Evolutionary conservation across 2,329 filamentous ascomycete species (phyloP), one percentile per base, ranked within the genome.

Genomic region (Pseudocercospora pini-densiflorae): DNA sequence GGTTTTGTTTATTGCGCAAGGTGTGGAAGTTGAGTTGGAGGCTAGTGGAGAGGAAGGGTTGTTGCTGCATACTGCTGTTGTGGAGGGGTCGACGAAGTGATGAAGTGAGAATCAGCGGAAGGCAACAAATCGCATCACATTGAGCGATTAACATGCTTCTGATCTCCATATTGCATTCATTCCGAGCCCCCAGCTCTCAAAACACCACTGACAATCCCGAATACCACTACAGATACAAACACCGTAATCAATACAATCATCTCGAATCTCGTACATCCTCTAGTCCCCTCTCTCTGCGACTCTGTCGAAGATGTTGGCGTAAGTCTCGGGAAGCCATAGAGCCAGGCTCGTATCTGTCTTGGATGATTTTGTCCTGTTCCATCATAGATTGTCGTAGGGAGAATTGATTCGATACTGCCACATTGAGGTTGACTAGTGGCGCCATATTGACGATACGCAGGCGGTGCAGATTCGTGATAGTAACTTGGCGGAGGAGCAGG

Each of bases 1-100:
- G 70, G 86, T 91, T 10, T 92, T 84, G 74, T 92, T 90, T 75
- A 79, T 92, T n/a, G 89, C 86, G 1, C 86, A 87, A 2, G 87
- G 86, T 0, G 79, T 83, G 3, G 81, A 84, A 63, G 66, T 86
- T 12, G 79, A 83, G 53, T 80, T 86, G 55, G 76, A 77, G 16
- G 40, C 40, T 43, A 8, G 7, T 43, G 40, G 5, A 19, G 6
- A 19, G 5, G 5, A 43, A 43, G n/a, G 40, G 5, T 9, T 43
- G 16, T 10, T 43, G 1, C 7, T 43, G 40, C 40, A 43, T 43
- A 43, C 40, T n/a, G 40, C 40, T 19, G 7, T 43, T 43, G 16
- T 19, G 16, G 40, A 36, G 33, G 33, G 33, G 1, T 16, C 33
- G 33, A 43, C 40, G 40, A 43, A 43, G 40, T 43, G 6, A n/a